Evolutionary conservation across 1,284 basidiomycete genomes (phyloP), one percentile per base, ranked within the genome.

Genomic region (Hemileia vastatrix): DNA sequence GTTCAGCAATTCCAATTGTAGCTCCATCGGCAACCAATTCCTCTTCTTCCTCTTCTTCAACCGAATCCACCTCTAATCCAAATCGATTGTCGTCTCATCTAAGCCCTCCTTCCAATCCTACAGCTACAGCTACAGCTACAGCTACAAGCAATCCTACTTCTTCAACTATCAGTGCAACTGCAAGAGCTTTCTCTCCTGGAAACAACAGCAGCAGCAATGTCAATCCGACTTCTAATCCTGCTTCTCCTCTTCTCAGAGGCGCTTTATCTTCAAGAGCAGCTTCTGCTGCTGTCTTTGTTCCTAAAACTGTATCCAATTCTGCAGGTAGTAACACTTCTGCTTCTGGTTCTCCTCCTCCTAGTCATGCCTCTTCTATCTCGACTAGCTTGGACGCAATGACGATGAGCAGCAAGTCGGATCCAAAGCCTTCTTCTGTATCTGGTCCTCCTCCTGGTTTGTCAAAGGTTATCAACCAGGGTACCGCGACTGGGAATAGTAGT

Each of bases 221-320:
- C 8, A 15, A 40, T 40, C 36, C 36, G 15, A 40, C 11, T 40
- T 32, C 44, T 43, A 53, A 51, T 32, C 54, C 47, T n/a, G 65
- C 67, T 4, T 55, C 68, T 3, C 65, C 67, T 45, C 66, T 68
- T 11, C 57, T 64, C 53, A 68, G 67, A 50, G 67, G 64, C 15
- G 67, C 65, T 1, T 67, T 72, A 43, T 68, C 68, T 51, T 68
- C 67, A 27, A 65, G 68, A 23, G 68, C 70, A 13, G 71, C 70
- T 3, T 67, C 66, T 27, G 70, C 70, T 8, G 67, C 70, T 27
- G 71, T 71, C 19, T 72, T 72, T 48, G 70, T 72, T 5, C 71
- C 71, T 40, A 72, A 72, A 63, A 58, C 64, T 27, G 67, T 68
- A 11, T 64, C 65, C 24, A 65, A 63, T 23, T 24, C 23, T 32